Conservation (phyloP, 2,329 filamentous ascomycete genomes). For the Aspergillus sp. region DNA sequence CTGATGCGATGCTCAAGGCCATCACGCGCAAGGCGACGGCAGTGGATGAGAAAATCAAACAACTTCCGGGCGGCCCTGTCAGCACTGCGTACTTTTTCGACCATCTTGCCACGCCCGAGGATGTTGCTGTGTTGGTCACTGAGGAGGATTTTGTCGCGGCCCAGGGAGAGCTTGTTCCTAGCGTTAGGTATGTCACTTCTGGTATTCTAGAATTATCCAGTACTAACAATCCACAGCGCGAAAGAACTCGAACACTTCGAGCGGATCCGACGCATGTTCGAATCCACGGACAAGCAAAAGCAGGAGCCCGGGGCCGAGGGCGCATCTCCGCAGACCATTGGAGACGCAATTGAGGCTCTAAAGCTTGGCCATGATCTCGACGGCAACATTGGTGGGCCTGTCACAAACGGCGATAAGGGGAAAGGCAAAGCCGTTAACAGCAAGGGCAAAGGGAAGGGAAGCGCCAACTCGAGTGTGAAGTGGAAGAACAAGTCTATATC, state of each 20-base stretch:
- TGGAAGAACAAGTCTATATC: slow-evolving; percentile 45
- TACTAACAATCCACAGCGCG: slow-evolving; percentile 59
- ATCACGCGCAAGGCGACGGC: slow-evolving; percentile 85
- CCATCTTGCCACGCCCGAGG: slow-evolving; percentile 79
- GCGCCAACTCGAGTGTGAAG: slow-evolving; percentile 31
- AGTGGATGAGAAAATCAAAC: slow-evolving; percentile 81
- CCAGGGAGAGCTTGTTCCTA: slow-evolving; percentile 84
- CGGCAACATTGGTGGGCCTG: slow-evolving; percentile 25
- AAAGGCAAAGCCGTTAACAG: slow-evolving; percentile 37
- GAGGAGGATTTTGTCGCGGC: slow-evolving; percentile 87
- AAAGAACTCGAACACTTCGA: slow-evolving; percentile 94
- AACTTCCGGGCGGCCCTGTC: slow-evolving; percentile 63
- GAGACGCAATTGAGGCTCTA: slow-evolving; percentile 43
- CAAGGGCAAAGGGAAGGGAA: slow-evolving; percentile 32
- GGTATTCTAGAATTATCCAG: not conserved
- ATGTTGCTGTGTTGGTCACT: slow-evolving; percentile 83
- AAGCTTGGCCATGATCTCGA: slow-evolving; percentile 30
- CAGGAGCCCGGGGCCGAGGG: slow-evolving; percentile 33
- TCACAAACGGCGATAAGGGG: slow-evolving; percentile 39
- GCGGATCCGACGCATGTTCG: slow-evolving; percentile 78
- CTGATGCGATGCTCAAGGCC: slow-evolving; percentile 97
- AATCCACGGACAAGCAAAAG: slow-evolving; percentile 59
- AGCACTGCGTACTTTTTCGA: slow-evolving; percentile 96
- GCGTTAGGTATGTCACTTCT: slow-evolving; percentile 61
- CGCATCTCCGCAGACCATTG: slow-evolving; percentile 39